Conservation (phyloP, 495 filamentous ascomycete genomes). For the Niebla homalea region DNA sequence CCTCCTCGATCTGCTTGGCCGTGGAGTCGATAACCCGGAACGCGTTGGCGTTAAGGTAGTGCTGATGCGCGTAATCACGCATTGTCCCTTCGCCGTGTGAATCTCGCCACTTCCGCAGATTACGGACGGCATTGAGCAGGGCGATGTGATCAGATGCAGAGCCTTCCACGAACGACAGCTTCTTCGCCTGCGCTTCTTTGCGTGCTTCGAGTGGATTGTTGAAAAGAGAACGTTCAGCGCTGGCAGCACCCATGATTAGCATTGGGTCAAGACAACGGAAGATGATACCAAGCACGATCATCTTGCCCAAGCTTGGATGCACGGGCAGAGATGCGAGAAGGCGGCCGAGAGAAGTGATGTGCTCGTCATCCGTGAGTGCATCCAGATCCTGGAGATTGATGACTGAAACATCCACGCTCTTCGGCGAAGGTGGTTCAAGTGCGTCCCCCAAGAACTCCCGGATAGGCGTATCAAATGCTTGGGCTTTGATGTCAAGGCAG, state of each 20-base stretch:
- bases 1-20: constrained; percentile 30
- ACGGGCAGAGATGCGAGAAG: constrained; percentile 35
- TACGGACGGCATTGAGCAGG: constrained; percentile 36
- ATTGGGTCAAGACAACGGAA: constrained; percentile 51
- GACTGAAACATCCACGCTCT: constrained; percentile 32
- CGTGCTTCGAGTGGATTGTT: constrained; percentile 22
- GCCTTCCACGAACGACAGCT: constrained; percentile 27
- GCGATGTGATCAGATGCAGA: constrained; percentile 40
- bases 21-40: constrained; percentile 30
- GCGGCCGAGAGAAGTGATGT: constrained; percentile 39
- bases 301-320: constrained; percentile 39
- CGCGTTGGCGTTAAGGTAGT: constrained; percentile 29
- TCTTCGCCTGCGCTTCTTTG: constrained; percentile 20
- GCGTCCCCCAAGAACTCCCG: constrained; percentile 34
- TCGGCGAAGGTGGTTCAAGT: constrained; percentile 37
- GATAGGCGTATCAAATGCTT: constrained; percentile 31
- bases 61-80: constrained; percentile 21
- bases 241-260: constrained; percentile 36
- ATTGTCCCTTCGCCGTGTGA: constrained; percentile 19
- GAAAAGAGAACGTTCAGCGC: constrained; percentile 32
- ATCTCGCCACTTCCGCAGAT: constrained; percentile 25
- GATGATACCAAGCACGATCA: constrained; percentile 45
- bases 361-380: constrained; percentile 36
- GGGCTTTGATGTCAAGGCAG: constrained; percentile 35
- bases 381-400: constrained; percentile 30